Conservation (phyloP, 1,284 basidiomycete species). For the Tilletia horrida region DNA sequence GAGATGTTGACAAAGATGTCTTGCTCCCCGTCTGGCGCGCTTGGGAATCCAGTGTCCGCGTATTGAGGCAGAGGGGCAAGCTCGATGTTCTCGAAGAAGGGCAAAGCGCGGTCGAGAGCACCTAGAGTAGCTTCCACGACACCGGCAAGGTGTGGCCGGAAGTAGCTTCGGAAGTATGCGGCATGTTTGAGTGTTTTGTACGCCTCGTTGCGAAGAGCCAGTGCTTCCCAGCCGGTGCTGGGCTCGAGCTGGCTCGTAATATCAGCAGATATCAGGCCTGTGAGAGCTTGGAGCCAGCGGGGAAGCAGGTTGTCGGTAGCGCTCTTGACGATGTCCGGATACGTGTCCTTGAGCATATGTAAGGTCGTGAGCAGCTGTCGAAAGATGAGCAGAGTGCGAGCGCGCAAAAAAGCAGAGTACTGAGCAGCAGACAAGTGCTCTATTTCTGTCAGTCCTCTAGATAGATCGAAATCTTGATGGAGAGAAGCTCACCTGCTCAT, state of each 20-base stretch:
- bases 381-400: slow-evolving; percentile 82
- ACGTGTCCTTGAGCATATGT: slow-evolving; percentile 89
- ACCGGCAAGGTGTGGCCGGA: slow-evolving; percentile 31
- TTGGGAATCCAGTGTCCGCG: background rate
- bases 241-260: background rate
- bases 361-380: slow-evolving; percentile 82
- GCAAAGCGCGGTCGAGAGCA: slow-evolving; percentile 32
- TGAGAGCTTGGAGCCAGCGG: slow-evolving; percentile 63
- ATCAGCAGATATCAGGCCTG: slow-evolving; percentile 22
- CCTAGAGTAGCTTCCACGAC: slow-evolving; percentile 31
- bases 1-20: slow-evolving; percentile 16
- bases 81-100: slow-evolving; percentile 32
- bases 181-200: slow-evolving; percentile 47
- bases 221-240: slow-evolving; percentile 30
- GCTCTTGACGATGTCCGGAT: slow-evolving; percentile 78
- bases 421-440: slow-evolving; percentile 4
- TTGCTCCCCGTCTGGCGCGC: slow-evolving; percentile 15
- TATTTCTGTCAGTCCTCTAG: background rate
- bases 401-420: slow-evolving; percentile 57
- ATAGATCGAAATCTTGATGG: background rate
- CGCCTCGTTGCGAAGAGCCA: slow-evolving; percentile 41
- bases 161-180: slow-evolving; percentile 38
- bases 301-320: slow-evolving; percentile 77
- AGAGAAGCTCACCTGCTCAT: slow-evolving; percentile 23
- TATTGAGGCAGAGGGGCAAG: slow-evolving; percentile 18